These are phyloP conservation scores for Phytophthora pisi DNA, from an alignment of 352 stramenopile species.

Conservation along the genomic window DNA sequence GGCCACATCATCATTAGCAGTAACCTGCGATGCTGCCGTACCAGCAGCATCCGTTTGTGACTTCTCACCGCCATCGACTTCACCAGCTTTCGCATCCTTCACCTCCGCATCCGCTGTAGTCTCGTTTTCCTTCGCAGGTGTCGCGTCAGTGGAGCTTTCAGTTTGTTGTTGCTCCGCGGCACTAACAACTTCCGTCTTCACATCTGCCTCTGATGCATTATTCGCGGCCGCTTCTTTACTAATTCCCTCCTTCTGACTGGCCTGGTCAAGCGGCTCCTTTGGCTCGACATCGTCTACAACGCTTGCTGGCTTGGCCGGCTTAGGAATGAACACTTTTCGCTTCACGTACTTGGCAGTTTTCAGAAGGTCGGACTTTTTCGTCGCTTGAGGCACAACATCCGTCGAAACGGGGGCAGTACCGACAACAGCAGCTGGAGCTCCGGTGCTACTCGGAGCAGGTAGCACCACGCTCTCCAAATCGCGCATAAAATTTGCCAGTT, in stretches of 20 bases:
- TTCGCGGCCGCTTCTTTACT: slow-evolving; percentile 21
- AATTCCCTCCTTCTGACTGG: slow-evolving; percentile 18
- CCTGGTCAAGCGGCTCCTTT: slow-evolving; percentile 5
- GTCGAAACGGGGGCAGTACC: slow-evolving; percentile 4
- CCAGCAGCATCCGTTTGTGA: neutral
- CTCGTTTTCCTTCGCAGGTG: neutral
- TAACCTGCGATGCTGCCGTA: neutral
- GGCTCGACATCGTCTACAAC: neutral
- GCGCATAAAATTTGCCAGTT: slow-evolving; percentile 47
- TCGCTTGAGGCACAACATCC: slow-evolving; percentile 1
- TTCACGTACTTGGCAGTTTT: slow-evolving; percentile 59
- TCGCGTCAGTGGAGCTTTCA: neutral
- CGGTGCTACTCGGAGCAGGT: neutral
- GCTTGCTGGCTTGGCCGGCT: slow-evolving; percentile 4
- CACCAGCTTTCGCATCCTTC: neutral
- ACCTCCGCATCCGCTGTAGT: neutral
- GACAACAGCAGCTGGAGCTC: neutral
- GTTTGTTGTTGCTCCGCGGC: slow-evolving; percentile 3
- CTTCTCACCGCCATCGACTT: neutral
- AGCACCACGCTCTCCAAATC: slow-evolving; percentile 36
- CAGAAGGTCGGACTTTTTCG: slow-evolving; percentile 14
- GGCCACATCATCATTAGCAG: neutral
- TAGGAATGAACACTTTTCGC: slow-evolving; percentile 46
- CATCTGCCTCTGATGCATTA: slow-evolving; percentile 1
- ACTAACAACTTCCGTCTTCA: slow-evolving; percentile 28